These are phyloP conservation scores for Aegilops sharonensis DNA, from an alignment of 176 grass and related monocot genomes.

Conservation along the genomic window DNA sequence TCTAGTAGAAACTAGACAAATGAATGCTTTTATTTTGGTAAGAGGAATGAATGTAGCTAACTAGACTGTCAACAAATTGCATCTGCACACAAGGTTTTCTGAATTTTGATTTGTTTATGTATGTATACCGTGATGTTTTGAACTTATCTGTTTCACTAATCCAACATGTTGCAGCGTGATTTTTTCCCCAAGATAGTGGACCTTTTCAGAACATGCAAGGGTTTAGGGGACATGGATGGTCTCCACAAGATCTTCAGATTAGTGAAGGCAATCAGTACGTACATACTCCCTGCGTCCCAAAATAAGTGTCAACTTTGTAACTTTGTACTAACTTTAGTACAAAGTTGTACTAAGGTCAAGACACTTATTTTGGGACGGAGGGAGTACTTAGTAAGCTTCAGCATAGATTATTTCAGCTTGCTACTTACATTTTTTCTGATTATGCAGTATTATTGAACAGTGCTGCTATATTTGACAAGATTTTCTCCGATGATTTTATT, in stretches of 20 bases:
- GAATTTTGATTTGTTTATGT: conserved; percentile 20
- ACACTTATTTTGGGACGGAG: too few relatives aligned
- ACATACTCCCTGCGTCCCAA: background rate
- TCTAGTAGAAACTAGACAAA: background rate
- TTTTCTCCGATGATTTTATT: conserved; percentile 81
- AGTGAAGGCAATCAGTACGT: conserved; percentile 84
- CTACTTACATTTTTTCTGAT: conserved; percentile 43
- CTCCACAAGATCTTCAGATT: conserved; percentile 87
- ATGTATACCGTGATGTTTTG: background rate
- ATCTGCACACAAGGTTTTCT: conserved; percentile 1
- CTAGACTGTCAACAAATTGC: background rate
- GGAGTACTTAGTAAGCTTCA: conserved; percentile 26
- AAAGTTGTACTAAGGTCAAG: too few relatives aligned
- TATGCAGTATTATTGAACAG: conserved; percentile 80
- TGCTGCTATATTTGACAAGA: conserved; percentile 62
- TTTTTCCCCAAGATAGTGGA: conserved; percentile 83
- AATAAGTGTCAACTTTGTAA: too few relatives aligned
- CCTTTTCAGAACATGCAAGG: conserved; percentile 75
- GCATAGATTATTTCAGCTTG: conserved; percentile 6
- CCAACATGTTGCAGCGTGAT: conserved; percentile 43
- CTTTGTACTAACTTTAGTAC: too few relatives aligned
- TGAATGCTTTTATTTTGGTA: background rate
- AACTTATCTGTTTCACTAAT: conserved; percentile 19
- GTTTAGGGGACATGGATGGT: conserved; percentile 53
- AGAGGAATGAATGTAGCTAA: background rate